phyloP scores from a whole-genome alignment of 495 filamentous ascomycete genomes.

The Sordaria brevicollis region DNA sequence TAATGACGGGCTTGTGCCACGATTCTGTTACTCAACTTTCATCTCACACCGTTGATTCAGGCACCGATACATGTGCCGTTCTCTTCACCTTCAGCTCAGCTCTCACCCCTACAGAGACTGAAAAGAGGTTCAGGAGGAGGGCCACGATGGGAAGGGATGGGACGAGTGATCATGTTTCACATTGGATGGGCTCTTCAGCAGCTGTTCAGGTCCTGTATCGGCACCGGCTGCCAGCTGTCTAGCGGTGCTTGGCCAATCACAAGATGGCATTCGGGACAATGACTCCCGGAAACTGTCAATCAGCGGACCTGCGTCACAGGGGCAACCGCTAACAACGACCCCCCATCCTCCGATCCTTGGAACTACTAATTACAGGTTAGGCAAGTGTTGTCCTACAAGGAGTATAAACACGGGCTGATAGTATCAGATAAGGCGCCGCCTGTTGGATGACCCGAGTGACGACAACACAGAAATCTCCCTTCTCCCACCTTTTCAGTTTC shows the following conservation, averaged over 20 bases:
- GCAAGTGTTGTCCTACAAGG: neutral
- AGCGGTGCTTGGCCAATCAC: conserved; percentile 1
- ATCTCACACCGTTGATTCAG: neutral
- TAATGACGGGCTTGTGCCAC: neutral
- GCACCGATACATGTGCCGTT: neutral
- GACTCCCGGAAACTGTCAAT: conserved; percentile 8
- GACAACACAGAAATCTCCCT: neutral
- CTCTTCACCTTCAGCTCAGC: neutral
- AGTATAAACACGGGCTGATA: neutral
- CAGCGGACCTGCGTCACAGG: conserved; percentile 10
- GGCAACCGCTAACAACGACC: neutral
- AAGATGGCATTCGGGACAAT: neutral
- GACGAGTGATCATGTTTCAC: neutral
- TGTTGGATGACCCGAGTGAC: neutral
- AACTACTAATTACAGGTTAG: neutral
- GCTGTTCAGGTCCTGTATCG: neutral
- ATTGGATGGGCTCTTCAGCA: neutral
- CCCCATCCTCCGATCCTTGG: neutral
- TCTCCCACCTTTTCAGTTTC: neutral
- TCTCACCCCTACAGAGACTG: neutral
- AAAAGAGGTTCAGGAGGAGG: neutral
- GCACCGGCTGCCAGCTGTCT: neutral
- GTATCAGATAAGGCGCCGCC: neutral
- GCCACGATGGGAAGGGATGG: neutral
- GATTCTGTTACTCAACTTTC: neutral